Evolutionary conservation across 352 stramenopile species (phyloP), one percentile per base, ranked within the genome.

Genomic region (Pythium coloratum): DNA sequence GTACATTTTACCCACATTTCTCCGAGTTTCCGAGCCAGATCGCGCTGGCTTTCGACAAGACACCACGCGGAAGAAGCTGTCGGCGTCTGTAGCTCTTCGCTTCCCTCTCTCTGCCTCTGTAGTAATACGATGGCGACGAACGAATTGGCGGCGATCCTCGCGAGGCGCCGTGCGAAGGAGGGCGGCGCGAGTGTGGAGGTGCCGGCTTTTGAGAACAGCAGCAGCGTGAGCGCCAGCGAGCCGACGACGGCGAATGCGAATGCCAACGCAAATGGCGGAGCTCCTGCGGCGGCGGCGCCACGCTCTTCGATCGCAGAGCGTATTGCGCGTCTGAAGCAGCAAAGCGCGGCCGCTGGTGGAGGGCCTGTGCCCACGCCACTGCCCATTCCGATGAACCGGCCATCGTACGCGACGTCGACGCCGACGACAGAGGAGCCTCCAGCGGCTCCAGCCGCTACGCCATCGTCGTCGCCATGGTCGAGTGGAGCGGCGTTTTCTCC

Each of bases 91-190:
- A 49, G 20, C 33, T 24, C 28, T 6, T 51, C 20, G n/a, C 36
- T 24, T 33, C 32, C 44, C 34, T 18, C 24, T 12, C 12, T 24
- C 20, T 24, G 12, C 9, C 6, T 40, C 53, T 62, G 8, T 32
- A 57, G 36, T 1, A 49, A 34, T n/a, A 32, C 28, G 60, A 94
- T 94, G 86, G 82, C 86, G 58, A 77, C 86, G 69, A 94, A 90
- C 73, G 88, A 95, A 74, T 68, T 95, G 63, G 84, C 85, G 46
- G 81, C 88, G 64, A 93, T 94, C 65, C 77, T 95, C 26, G 88
- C 88, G 38, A 78, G 86, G 20, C 85, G 88, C 50, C 81, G 88
- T 32, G 82, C 82, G 33, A 92, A 94, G 66, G 77, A 81, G 12
- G 85, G 84, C 13, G 77, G 70, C 7, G 80, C 77, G 16, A 60